phyloP scores from a whole-genome alignment of 1,139 yeast genomes.

The Scheffersomyces insectosa region DNA sequence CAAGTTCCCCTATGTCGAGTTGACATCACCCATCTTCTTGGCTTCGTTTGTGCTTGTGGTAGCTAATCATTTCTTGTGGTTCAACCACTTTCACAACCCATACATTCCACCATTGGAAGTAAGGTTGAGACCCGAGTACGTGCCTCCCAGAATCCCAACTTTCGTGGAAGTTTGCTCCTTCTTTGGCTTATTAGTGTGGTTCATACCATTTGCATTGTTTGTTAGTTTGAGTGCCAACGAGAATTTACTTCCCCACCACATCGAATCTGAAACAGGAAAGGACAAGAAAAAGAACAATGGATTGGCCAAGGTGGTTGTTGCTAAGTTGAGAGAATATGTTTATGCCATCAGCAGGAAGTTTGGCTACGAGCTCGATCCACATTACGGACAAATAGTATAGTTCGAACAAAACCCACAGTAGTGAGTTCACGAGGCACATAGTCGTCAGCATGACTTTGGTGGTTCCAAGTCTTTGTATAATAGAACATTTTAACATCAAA shows the following conservation, averaged over 20 bases:
- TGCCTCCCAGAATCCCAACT: conserved; percentile 71
- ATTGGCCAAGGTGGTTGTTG: conserved; percentile 66
- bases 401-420: too few species aligned
- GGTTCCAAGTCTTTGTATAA: too few species aligned
- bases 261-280: conserved; percentile 30
- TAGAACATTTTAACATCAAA: too few species aligned
- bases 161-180: conserved; percentile 91
- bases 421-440: too few species aligned
- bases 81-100: conserved; percentile 76
- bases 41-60: conserved; percentile 72
- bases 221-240: conserved; percentile 93
- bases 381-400: conserved; percentile 51
- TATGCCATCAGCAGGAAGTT: conserved; percentile 50
- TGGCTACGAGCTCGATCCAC: conserved; percentile 67
- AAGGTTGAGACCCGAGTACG: conserved; percentile 56
- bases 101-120: conserved; percentile 57
- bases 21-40: conserved; percentile 71
- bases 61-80: conserved; percentile 87
- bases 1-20: conserved; percentile 80
- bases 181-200: conserved; percentile 92
- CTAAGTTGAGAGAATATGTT: conserved; percentile 49
- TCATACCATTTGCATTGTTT: conserved; percentile 88
- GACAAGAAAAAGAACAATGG: conserved; percentile 42
- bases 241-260: conserved; percentile 71
- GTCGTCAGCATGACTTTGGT: too few species aligned